Evolutionary conservation across 1,139 yeast species (phyloP), one percentile per base, ranked within the genome.

Genomic region (Zygoascus sp.): DNA sequence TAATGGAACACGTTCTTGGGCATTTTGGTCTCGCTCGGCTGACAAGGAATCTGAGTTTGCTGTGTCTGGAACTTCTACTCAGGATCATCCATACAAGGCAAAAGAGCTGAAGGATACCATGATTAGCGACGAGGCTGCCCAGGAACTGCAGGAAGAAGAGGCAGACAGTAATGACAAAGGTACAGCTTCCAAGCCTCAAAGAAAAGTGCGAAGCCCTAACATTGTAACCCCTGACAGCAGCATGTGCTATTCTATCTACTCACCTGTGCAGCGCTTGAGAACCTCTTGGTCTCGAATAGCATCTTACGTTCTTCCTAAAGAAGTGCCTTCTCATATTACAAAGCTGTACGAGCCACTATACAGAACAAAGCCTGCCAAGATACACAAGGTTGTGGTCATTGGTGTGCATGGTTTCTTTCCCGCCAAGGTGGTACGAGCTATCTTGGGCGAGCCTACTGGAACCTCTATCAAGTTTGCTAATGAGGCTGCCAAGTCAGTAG

Each of bases 321-420:
- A 48, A 21, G 43, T 46, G 32, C 21, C 13, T 10, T 40, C 42
- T 2, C 22, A 25, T 5, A 38, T 44, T 11, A 46, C 51, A n/a
- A 57, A 50, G 27, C 41, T 49, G 8, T 51, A 52, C 35, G 53
- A 54, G 17, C 58, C 54, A 35, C 46, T 61, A 10, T 53, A 45
- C 21, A 47, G 59, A 25, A 37, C 55, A 10, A 40, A 52, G 2
- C 59, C 63, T 0, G 54, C 51, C 10, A 53, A 48, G 10, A 56
- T 67, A 11, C 53, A 56, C 42, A 77, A 80, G 50, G 83, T 83
- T 1, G 75, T 92, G 37, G 84, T 92, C 27, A 80, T 92, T 52
- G 97, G 98, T 0, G 90, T 92, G 1, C 97, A 92, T 68, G 97
- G 97, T 0, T 92, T 90, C 59, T 88, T 92, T 67, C 97, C 98